Percentiles rank a stretch among this genome's conserved stretches.
Conservation (phyloP, 2,329 filamentous ascomycete genomes). For the Chrysoporthe cubensis region DNA sequence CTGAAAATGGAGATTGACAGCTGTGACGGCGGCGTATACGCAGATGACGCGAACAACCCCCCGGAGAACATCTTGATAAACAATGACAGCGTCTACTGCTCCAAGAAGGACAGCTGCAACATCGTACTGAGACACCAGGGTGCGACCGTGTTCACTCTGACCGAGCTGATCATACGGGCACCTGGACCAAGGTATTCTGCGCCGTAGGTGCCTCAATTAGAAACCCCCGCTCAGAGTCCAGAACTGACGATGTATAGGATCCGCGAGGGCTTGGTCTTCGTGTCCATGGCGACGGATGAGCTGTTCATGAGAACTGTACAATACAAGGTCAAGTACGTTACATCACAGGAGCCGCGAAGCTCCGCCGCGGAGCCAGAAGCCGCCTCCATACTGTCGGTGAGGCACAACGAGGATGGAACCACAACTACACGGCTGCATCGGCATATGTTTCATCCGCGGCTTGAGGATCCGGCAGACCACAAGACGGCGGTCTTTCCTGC, state of each 20-base stretch:
- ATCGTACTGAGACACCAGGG: conserved; percentile 83
- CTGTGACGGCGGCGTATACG: conserved; percentile 80
- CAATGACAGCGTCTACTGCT: conserved; percentile 82
- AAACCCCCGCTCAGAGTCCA: no score
- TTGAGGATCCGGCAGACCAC: conserved; percentile 47
- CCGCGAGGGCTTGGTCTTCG: conserved; percentile 89
- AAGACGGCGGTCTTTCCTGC: conserved; percentile 27
- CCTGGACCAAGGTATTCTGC: conserved; percentile 81
- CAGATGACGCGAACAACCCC: conserved; percentile 65
- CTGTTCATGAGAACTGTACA: conserved; percentile 72
- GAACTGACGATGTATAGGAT: conserved; percentile 57
- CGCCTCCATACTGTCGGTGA: conserved; percentile 53
- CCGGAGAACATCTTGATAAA: conserved; percentile 83
- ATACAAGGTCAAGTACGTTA: conserved; percentile 72
- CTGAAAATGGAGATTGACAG: conserved; percentile 86
- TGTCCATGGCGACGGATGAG: conserved; percentile 83
- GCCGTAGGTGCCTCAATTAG: conserved; percentile 64
- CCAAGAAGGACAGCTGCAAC: conserved; percentile 85
- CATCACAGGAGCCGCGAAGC: conserved; percentile 33
- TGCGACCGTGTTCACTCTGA: conserved; percentile 77
- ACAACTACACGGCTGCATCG: conserved; percentile 49
- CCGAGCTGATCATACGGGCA: conserved; percentile 86
- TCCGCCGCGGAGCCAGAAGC: conserved; percentile 28
- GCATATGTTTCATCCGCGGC: conserved; percentile 45
- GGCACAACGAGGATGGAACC: conserved; percentile 56